Evolutionary conservation across 2,329 filamentous ascomycete genomes (phyloP), one percentile per base, ranked within the genome.

Genomic region (Fusarium tricinctum): DNA sequence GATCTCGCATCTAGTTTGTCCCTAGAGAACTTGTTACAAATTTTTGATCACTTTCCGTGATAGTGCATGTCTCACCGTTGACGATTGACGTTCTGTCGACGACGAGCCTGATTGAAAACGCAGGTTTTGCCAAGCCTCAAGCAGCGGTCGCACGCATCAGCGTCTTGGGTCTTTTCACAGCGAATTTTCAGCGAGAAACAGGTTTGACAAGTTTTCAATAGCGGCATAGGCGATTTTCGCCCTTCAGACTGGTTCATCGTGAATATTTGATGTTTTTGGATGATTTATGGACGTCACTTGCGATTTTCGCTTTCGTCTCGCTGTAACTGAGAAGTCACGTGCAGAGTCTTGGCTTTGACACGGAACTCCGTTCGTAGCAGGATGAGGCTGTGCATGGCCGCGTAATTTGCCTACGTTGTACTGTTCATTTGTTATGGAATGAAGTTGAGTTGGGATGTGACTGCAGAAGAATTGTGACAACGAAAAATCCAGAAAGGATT

Each of bases 151-250:
- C 76, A 78, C 3, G 66, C 44, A 2, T 66, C 73, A 4, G 73
- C 76, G 15, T 76, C 70, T 9, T 78, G 75, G 0, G 74, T 75
- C 19, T 75, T 77, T 6, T 74, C 68, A 51, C 77, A 78, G 3
- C 74, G 70, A 10, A 79, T 77, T 6, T 78, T 78, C 0, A 75
- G 52, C 1, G 69, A 63, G 19, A 76, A 75, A 46, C 77, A 78
- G 20, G 74, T 75, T 20, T 78, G 75, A 6, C 77, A 78, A 3
- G 77, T 78, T 35, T 76, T 77, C 1, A 69, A 19, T 7, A 69
- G 6, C 0, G 55, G 55, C 6, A 59, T 49, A 1, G 65, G 50
- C 0, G 48, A 49, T 1, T 45, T 17, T 19, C 13, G 15, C 10
- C 40, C 26, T 6, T 46, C 62, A 14, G 55, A 45, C 3, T 49